Base-by-base conservation (phyloP, 306 rosid genomes). In the Echinosophora koreensis region DNA sequence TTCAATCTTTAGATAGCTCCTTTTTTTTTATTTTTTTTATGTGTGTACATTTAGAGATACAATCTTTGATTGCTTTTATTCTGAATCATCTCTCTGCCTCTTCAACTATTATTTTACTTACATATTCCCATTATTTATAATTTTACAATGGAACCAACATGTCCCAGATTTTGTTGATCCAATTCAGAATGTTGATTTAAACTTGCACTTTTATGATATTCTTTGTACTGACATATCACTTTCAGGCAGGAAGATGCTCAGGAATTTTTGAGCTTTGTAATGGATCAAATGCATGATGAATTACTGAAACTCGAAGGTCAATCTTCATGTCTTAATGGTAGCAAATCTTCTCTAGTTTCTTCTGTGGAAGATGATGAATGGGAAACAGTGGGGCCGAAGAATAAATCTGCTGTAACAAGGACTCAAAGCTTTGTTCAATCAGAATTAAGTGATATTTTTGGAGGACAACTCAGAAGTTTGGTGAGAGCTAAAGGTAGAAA, bases 181-280 rank as follows among this genome's bases (percentile, higher is more conserved):
- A 16, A 73, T 30, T 39, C 34, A 51, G 30, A 38, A 27, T 37
- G 71, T 77, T 22, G 22, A 44, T 35, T 39, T 62, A 30, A 60
- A 8, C 34, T 35, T 76, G 68, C 18, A 51, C 55, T 70, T 62
- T 66, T 10, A 71, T 71, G 37, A 71, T 58, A n/a, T 63, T 27
- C 51, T 16, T 63, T 64, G 74, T 84, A 42, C 35, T 69, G 34
- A 47, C 22, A 46, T 44, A 15, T 74, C 15, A 46, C 77, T 71
- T 86, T 39, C 88, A 96, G 99, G 88, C 99, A 92, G 85, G 99
- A 96, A 88, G 99, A 96, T 72, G 97, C 99, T 47, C 99, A 96
- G 86, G 98, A 96, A 71, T 96, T 96, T 84, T 87, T 96, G 79
- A 92, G 98, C 89, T 96, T 89, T 73, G 86, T 91, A 44, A 88